phyloP scores from a whole-genome alignment of 2,329 filamentous ascomycete genomes.

The Xylaria sp. region DNA sequence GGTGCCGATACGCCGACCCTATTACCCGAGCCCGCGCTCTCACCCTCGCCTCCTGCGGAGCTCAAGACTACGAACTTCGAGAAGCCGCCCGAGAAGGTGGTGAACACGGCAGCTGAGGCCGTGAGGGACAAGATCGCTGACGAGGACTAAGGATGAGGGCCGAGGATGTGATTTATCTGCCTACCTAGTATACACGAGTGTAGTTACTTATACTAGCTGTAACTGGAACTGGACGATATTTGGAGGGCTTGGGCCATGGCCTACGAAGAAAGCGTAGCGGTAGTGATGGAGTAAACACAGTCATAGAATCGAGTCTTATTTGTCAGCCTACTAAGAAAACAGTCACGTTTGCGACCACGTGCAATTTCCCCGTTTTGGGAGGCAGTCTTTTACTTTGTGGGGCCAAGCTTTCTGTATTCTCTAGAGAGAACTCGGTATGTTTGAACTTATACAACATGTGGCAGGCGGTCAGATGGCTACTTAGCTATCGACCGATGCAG shows the following conservation, averaged over 20 bases:
- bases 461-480: slow-evolving; percentile 20
- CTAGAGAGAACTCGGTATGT: slow-evolving; percentile 17
- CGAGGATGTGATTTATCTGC: background rate
- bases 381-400: background rate
- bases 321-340: background rate
- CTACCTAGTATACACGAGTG: background rate
- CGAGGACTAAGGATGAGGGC: slow-evolving; percentile 35
- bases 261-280: background rate
- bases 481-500: slow-evolving; percentile 20
- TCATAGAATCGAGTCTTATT: background rate
- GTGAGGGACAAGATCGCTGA: slow-evolving; percentile 43
- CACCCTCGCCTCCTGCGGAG: slow-evolving; percentile 54
- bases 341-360: background rate
- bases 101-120: slow-evolving; percentile 40
- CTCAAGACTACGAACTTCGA: slow-evolving; percentile 39
- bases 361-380: background rate
- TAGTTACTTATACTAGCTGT: background rate
- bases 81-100: slow-evolving; percentile 39
- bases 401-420: slow-evolving; percentile 18
- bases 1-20: slow-evolving; percentile 48
- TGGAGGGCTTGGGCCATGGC: background rate
- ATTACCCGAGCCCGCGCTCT: slow-evolving; percentile 55
- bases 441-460: slow-evolving; percentile 26
- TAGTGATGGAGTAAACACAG: background rate
- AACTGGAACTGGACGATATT: background rate